A percentile compares a stretch with the other conserved stretches of the same genome.
Conservation (phyloP, 2,329 filamentous ascomycete species). For the Aspergillus eucalypticola region DNA sequence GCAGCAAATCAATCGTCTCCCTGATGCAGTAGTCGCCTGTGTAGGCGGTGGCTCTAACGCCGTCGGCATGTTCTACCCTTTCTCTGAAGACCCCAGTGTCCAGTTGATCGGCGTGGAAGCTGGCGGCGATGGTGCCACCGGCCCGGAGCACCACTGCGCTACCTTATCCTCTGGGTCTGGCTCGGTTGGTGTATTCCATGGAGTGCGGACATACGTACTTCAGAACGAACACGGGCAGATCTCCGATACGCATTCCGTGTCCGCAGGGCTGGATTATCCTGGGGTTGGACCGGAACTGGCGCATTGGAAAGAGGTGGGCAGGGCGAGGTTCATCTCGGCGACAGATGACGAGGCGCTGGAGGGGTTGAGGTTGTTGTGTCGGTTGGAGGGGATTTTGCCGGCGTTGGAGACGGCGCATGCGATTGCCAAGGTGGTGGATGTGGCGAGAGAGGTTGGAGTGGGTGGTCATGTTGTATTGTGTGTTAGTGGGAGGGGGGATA, state of each 20-base stretch:
- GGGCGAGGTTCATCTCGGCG: constrained; percentile 82
- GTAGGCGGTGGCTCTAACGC: constrained; percentile 93
- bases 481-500: constrained; percentile 86
- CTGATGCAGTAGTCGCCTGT: constrained; percentile 93
- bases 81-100: constrained; percentile 75
- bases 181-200: constrained; percentile 89
- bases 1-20: constrained; percentile 76
- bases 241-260: constrained; percentile 86
- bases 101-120: constrained; percentile 91
- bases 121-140: constrained; percentile 66
- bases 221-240: constrained; percentile 91
- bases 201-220: constrained; percentile 88
- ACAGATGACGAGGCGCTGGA: constrained; percentile 84
- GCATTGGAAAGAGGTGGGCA: constrained; percentile 81
- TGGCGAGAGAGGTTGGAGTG: constrained; percentile 85
- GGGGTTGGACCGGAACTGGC: constrained; percentile 90
- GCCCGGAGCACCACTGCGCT: constrained; percentile 69
- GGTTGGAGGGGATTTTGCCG: constrained; percentile 94
- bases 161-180: constrained; percentile 80
- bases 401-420: constrained; percentile 90
- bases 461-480: constrained; percentile 88
- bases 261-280: constrained; percentile 91
- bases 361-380: constrained; percentile 77
- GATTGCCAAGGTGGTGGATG: constrained; percentile 78
- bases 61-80: constrained; percentile 95